Evolutionary conservation across 176 grass and related monocot genomes (phyloP), one percentile per base, ranked within the genome.

Genomic region (Microstegium vimineum): DNA sequence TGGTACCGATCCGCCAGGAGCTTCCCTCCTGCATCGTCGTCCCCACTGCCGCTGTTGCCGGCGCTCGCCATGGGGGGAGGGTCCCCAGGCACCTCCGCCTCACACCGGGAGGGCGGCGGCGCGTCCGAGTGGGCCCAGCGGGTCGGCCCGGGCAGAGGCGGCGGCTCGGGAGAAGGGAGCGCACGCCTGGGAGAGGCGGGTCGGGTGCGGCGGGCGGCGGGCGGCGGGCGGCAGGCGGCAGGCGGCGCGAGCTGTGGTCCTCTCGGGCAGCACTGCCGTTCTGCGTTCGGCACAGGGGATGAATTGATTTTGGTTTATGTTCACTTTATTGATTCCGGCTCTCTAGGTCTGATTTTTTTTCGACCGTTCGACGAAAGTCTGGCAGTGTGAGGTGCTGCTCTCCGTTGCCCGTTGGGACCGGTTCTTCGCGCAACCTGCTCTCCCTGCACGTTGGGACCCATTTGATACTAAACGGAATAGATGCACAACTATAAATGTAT

Each of bases 1-100:
- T 91, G 69, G 90, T 98, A 98, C 49, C 95, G 95, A 78, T 94
- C 75, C 56, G 79, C 88, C 49, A 98, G 79, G 64, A 87, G 86
- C 88, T 98, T 97, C 45, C 74, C 74, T 62, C 78, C 77, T 26
- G 77, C 57, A 10, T 62, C 64, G 34, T 90, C 86, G 37, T 94
- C 91, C n/a, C 85, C 92, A 46, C 75, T 82, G n/a, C 79, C 88
- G 79, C 83, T 91, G 67, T 36, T 85, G 16, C 60, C 82, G 71
- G 67, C 65, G 77, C 40, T 78, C 41, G 91, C 71, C 85, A 86
- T 89, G 54, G 77, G 73, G 28, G 77, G 60, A 34, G 67, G 77
- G 2, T 25, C 61, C 60, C 69, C 69, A 10, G 11, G 73, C 40
- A 32, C 68, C 75, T 43, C 43, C 73, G 40, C 52, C 23, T 43